phyloP scores from a whole-genome alignment of 768 basidiomycete genomes.

The Brasilioporus rufonigricans region DNA sequence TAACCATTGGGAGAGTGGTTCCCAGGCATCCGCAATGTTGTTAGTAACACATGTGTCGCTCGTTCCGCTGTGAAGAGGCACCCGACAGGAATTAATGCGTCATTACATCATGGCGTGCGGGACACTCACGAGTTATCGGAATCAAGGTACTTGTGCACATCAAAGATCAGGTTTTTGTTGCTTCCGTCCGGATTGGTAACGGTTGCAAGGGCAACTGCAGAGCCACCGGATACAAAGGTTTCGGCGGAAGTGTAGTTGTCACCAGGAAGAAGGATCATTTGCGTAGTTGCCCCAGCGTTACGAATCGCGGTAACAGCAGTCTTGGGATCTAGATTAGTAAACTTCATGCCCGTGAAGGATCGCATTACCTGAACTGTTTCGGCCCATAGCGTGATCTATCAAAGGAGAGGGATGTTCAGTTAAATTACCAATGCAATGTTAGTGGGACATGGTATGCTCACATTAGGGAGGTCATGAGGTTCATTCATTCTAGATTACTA shows the following conservation, averaged over 20 bases:
- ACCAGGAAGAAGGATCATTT: conserved; percentile 13
- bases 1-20: conserved; percentile 45
- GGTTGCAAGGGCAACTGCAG: conserved; percentile 3
- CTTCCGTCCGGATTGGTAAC: conserved; percentile 13
- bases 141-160: conserved; percentile 16
- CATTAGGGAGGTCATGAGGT: conserved; percentile 12
- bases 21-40: conserved; percentile 32
- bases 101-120: not conserved
- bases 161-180: conserved; percentile 6
- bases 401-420: not conserved
- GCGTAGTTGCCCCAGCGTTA: conserved; percentile 5
- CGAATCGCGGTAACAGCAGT: conserved; percentile 16
- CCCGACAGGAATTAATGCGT: not conserved
- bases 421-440: not conserved
- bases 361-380: conserved; percentile 6
- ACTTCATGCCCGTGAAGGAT: not conserved
- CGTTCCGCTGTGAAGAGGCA: conserved; percentile 7
- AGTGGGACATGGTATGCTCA: not conserved
- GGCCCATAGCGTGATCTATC: conserved; percentile 7
- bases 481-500: conserved; percentile 13
- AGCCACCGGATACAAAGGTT: conserved; percentile 8
- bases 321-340: not conserved
- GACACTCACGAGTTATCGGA: conserved; percentile 11
- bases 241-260: conserved; percentile 5
- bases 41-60: conserved; percentile 2